Percentiles rank a stretch among this genome's conserved stretches.
Evolutionary conservation across 73 alveolate species (phyloP).

Genomic region (Paramecium octaurelia): DNA sequence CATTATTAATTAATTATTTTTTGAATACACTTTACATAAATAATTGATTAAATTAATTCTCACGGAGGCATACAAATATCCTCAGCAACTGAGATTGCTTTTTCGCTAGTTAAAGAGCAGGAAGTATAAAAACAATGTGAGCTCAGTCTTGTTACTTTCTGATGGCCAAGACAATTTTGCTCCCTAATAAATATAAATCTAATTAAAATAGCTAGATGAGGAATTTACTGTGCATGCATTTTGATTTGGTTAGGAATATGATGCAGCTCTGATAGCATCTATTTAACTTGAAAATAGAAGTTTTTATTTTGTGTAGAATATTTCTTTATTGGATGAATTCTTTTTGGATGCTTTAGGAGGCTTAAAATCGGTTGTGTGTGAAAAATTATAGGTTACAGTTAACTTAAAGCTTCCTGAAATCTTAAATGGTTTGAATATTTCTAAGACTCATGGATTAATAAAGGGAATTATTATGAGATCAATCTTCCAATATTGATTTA

Average conservation of each 20-base stretch:
- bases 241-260: not conserved
- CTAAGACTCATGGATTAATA: conserved; percentile 21
- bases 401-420: not conserved
- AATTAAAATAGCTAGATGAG: not conserved
- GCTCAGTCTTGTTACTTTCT: conserved; percentile 70
- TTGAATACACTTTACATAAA: not conserved
- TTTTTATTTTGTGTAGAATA: conserved; percentile 63
- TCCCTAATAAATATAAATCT: not conserved
- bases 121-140: conserved; percentile 63
- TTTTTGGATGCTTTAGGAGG: conserved; percentile 55
- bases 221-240: not conserved
- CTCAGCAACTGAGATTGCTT: conserved; percentile 67
- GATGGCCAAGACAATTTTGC: conserved; percentile 63
- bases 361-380: conserved; percentile 6
- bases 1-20: too few relatives aligned
- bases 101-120: conserved; percentile 58
- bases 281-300: conserved; percentile 67
- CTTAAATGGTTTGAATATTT: not conserved
- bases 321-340: conserved; percentile 8
- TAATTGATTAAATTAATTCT: not conserved
- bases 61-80: conserved; percentile 68
- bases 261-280: conserved; percentile 50
- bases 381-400: not conserved
- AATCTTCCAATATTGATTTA: not conserved
- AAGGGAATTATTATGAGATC: not conserved